Evolutionary conservation across 2,329 filamentous ascomycete genomes (phyloP).

Genomic region (Diaporthe vaccinii): DNA sequence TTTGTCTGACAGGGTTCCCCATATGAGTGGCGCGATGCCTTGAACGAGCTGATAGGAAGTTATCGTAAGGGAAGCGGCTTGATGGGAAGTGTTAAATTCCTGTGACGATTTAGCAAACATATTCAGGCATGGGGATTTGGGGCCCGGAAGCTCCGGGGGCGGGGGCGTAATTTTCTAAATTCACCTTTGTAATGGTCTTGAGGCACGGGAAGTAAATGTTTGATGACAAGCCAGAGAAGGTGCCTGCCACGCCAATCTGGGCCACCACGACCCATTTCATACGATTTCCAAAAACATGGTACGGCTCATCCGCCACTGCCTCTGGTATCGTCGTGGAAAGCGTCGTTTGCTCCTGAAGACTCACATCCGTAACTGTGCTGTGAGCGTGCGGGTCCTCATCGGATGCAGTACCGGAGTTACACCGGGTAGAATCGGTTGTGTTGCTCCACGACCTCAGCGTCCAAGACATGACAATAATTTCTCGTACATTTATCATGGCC

Average conservation of each 20-base stretch:
- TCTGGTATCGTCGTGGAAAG: too few relatives aligned
- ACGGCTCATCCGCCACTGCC: constrained; percentile 38
- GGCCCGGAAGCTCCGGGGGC: not conserved
- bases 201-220: constrained; percentile 66
- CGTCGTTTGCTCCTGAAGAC: not conserved
- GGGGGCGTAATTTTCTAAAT: not conserved
- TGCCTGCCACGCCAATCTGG: constrained; percentile 62
- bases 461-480: too few relatives aligned
- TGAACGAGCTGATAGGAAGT: constrained; percentile 65
- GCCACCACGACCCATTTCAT: constrained; percentile 62
- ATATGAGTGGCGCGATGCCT: constrained; percentile 62
- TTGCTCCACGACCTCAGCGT: not conserved
- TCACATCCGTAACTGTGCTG: not conserved
- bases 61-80: constrained; percentile 55
- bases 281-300: constrained; percentile 53
- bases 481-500: too few relatives aligned
- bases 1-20: constrained; percentile 62
- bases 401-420: not conserved
- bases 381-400: not conserved
- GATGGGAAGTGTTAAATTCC: constrained; percentile 49
- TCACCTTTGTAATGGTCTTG: constrained; percentile 52
- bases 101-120: constrained; percentile 4
- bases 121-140: not conserved
- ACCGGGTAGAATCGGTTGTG: not conserved
- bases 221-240: constrained; percentile 66